phyloP scores from a whole-genome alignment of 352 stramenopile genomes.

The Phytophthora agathidicida region DNA sequence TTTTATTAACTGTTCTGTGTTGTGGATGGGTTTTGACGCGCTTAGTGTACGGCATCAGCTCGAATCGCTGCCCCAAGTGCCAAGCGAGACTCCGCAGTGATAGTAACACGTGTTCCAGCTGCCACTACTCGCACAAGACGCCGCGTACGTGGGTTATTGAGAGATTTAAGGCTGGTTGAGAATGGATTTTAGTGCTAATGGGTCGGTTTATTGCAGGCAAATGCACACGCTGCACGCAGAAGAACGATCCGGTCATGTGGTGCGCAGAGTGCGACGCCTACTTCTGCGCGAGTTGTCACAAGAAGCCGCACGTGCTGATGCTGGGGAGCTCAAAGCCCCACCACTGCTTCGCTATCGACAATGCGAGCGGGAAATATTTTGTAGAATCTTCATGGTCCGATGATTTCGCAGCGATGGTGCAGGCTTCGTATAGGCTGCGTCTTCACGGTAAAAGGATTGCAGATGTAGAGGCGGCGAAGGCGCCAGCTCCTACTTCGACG shows the following conservation, averaged over 20 bases:
- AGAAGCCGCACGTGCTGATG: constrained; percentile 62
- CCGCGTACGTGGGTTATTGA: constrained; percentile 32
- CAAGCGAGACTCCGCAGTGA: constrained; percentile 41
- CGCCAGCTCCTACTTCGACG: not conserved
- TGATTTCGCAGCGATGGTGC: constrained; percentile 38
- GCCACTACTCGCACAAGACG: constrained; percentile 42
- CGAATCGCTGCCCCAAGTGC: constrained; percentile 52
- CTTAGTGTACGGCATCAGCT: constrained; percentile 72
- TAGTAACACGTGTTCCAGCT: constrained; percentile 46
- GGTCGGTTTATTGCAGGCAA: constrained; percentile 31
- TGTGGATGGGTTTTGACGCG: constrained; percentile 2
- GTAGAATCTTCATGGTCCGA: constrained; percentile 47
- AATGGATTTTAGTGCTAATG: not conserved
- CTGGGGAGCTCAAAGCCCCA: constrained; percentile 42
- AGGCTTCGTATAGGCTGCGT: constrained; percentile 35
- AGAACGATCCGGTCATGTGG: constrained; percentile 53
- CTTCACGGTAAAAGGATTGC: constrained; percentile 33
- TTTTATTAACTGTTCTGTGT: too few relatives aligned
- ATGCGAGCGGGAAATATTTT: constrained; percentile 55
- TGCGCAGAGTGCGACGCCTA: constrained; percentile 71
- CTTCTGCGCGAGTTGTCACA: constrained; percentile 61
- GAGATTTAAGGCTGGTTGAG: not conserved
- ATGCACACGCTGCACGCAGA: constrained; percentile 49
- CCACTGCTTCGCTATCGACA: constrained; percentile 62
- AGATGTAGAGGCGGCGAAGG: constrained; percentile 13